Evolutionary conservation across 2,329 filamentous ascomycete species (phyloP).

Genomic region (Sclerotinia trifoliorum): DNA sequence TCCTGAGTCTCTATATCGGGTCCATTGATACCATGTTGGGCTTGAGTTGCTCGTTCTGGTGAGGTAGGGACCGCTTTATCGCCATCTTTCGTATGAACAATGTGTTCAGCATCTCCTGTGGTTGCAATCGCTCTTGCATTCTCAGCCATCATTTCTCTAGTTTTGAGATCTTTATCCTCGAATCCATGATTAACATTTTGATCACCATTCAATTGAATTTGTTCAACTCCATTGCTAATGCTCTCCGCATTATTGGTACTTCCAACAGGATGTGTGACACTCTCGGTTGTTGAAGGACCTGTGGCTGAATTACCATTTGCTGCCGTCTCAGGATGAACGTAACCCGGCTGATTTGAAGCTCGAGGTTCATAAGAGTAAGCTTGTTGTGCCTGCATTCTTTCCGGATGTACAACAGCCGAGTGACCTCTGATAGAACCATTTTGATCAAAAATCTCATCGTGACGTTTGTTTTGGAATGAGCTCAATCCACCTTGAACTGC

Average conservation of each 20-base stretch:
- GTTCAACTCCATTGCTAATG: slow-evolving; percentile 18
- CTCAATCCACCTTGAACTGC: slow-evolving; percentile 42
- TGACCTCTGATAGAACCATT: slow-evolving; percentile 40
- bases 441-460: slow-evolving; percentile 36
- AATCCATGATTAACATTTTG: slow-evolving; percentile 23
- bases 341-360: slow-evolving; percentile 27
- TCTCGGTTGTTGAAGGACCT: slow-evolving; percentile 30
- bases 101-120: slow-evolving; percentile 34
- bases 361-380: slow-evolving; percentile 29
- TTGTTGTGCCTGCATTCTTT: slow-evolving; percentile 24
- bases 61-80: slow-evolving; percentile 1
- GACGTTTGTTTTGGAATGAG: slow-evolving; percentile 28
- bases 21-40: slow-evolving; percentile 22
- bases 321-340: neutral
- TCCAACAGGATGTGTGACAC: slow-evolving; percentile 24
- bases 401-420: slow-evolving; percentile 27
- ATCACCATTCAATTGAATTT: slow-evolving; percentile 21
- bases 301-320: slow-evolving; percentile 13
- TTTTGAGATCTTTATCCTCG: slow-evolving; percentile 26
- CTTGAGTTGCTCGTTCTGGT: neutral
- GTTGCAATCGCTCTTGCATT: slow-evolving; percentile 31
- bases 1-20: slow-evolving; percentile 29
- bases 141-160: slow-evolving; percentile 27
- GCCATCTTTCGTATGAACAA: slow-evolving; percentile 24
- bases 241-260: slow-evolving; percentile 3